A percentile compares a stretch with the other conserved stretches of the same genome.
Evolutionary conservation across 441 rosid species (phyloP).

Genomic region (Erodium moschatum): DNA sequence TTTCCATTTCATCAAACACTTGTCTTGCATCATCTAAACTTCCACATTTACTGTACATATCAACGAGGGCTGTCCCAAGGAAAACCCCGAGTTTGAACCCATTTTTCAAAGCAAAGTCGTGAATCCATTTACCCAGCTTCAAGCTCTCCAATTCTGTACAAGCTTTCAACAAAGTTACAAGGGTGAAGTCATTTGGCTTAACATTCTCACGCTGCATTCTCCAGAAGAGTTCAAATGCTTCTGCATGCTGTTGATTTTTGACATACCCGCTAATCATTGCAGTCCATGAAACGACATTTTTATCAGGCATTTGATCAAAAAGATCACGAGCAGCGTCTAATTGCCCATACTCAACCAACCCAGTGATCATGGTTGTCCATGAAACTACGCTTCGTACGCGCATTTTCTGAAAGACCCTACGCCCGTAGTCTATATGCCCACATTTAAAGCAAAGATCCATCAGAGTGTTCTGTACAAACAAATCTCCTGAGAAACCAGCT

Average conservation of each 20-base stretch:
- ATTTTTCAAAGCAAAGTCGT: conserved; percentile 37
- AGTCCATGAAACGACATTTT: conserved; percentile 48
- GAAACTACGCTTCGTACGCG: conserved; percentile 33
- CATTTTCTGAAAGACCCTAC: conserved; percentile 51
- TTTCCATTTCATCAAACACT: conserved; percentile 37
- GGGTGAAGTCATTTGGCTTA: conserved; percentile 42
- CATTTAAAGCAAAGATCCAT: conserved; percentile 56
- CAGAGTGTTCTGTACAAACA: conserved; percentile 43
- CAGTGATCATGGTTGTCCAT: conserved; percentile 44
- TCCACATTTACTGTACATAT: conserved; percentile 60
- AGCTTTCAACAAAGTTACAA: conserved; percentile 40
- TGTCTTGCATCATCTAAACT: conserved; percentile 41
- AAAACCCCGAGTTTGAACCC: conserved; percentile 36
- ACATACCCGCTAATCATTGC: conserved; percentile 44
- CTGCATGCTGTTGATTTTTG: conserved; percentile 31
- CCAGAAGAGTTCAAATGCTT: conserved; percentile 37
- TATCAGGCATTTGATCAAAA: conserved; percentile 36
- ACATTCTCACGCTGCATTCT: conserved; percentile 39
- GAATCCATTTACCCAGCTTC: conserved; percentile 46
- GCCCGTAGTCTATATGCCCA: conserved; percentile 32
- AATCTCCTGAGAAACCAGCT: conserved; percentile 38
- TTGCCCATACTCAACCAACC: conserved; percentile 36
- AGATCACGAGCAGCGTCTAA: conserved; percentile 33
- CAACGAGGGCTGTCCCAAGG: conserved; percentile 43
- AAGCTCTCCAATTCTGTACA: conserved; percentile 39